A percentile compares a stretch with the other conserved stretches of the same genome.
Conservation (phyloP, 331 rosid species). For the Erythrophleum ivorense region DNA sequence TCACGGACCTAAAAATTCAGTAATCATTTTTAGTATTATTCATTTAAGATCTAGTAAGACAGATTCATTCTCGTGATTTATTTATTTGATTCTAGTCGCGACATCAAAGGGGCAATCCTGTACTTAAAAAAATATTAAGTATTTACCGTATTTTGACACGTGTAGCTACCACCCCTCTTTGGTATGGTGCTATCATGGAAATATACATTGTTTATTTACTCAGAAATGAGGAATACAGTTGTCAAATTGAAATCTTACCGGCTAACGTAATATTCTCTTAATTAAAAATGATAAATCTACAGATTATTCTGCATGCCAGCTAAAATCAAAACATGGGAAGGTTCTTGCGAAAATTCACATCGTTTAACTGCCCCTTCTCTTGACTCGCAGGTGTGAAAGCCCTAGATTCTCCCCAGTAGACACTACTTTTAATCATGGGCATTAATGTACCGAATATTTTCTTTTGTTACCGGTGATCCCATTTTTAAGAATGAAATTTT, state of each 20-base stretch:
- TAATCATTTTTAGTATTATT: neutral
- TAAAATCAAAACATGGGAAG: constrained; percentile 38
- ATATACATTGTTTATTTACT: neutral
- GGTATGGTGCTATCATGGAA: constrained; percentile 38
- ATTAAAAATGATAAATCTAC: neutral
- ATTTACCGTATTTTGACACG: constrained; percentile 44
- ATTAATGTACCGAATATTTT: neutral
- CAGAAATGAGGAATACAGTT: constrained; percentile 35
- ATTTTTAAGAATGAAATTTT: neutral
- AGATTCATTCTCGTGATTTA: constrained; percentile 31
- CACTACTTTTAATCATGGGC: constrained; percentile 12
- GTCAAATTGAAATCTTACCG: neutral
- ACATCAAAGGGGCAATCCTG: constrained; percentile 42
- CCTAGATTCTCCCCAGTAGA: constrained; percentile 39
- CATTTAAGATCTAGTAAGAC: constrained; percentile 22
- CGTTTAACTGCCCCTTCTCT: constrained; percentile 5
- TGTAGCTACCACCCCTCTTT: constrained; percentile 26
- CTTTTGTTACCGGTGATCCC: neutral
- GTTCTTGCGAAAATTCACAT: constrained; percentile 41
- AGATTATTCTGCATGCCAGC: neutral
- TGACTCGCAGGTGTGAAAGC: constrained; percentile 49
- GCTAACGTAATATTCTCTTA: neutral
- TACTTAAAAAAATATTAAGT: neutral
- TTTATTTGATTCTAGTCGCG: constrained; percentile 22
- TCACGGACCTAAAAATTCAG: constrained; percentile 46